phyloP scores from a whole-genome alignment of 2,329 filamentous ascomycete species.

The Cladophialophora carrionii region DNA sequence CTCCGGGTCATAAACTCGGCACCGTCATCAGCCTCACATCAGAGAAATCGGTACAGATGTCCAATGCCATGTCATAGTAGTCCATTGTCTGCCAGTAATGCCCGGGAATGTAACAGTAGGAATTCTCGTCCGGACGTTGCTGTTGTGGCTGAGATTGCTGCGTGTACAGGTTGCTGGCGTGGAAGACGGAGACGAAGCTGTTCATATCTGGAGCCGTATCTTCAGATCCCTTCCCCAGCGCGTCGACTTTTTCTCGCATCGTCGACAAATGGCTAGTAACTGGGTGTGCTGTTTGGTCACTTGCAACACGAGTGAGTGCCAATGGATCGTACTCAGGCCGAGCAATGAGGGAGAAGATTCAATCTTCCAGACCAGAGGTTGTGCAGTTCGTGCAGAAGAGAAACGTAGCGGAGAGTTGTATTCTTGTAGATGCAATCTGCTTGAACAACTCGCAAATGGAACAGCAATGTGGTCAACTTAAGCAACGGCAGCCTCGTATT shows the following conservation, averaged over 20 bases:
- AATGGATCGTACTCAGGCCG: not conserved
- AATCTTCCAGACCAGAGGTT: not conserved
- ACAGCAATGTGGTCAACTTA: not conserved
- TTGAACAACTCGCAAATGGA: not conserved
- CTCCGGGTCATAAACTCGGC: not conserved
- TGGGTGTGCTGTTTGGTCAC: not conserved
- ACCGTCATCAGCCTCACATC: conserved; percentile 20
- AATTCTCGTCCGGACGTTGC: conserved; percentile 2
- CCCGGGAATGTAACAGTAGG: conserved; percentile 22
- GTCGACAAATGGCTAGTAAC: not conserved
- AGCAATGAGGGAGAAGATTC: not conserved
- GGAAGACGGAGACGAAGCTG: conserved; percentile 23
- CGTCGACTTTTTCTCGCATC: conserved; percentile 16
- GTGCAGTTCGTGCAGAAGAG: not conserved
- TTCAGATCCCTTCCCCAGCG: not conserved
- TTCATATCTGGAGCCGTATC: conserved; percentile 10
- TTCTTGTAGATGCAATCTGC: not conserved
- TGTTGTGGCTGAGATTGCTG: conserved; percentile 1
- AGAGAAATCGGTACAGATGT: conserved; percentile 17
- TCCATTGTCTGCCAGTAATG: conserved; percentile 28
- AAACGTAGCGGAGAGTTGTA: not conserved
- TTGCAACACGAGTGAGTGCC: not conserved
- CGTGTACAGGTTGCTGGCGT: conserved; percentile 14
- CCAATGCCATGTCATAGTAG: conserved; percentile 25
- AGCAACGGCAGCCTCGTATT: conserved; percentile 2